phyloP scores from a whole-genome alignment of 441 rosid genomes.

The Croton setiger region DNA sequence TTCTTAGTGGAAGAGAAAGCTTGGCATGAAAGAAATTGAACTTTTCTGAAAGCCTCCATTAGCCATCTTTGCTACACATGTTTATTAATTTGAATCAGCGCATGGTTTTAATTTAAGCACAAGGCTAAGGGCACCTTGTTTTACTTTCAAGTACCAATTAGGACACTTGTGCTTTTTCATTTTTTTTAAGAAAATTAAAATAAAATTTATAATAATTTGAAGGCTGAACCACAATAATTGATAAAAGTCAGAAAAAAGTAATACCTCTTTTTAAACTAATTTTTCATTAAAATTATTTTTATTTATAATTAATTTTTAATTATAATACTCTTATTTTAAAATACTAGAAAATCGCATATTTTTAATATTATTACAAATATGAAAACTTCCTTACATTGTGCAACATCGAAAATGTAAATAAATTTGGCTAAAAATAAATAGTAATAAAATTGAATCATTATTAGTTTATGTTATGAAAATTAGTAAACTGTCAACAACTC shows the following conservation, averaged over 20 bases:
- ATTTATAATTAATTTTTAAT: too few species aligned
- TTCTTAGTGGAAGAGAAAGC: conserved; percentile 39
- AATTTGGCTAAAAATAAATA: too few species aligned
- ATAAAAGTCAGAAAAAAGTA: too few species aligned
- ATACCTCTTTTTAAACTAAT: too few species aligned
- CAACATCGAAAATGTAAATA: too few species aligned
- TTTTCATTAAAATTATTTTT: too few species aligned
- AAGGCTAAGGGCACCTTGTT: conserved; percentile 17
- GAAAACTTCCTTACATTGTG: too few species aligned
- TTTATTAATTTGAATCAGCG: conserved; percentile 13
- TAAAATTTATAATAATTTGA: background rate
- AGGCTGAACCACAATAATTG: background rate
- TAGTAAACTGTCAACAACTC: background rate
- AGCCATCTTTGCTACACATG: conserved; percentile 18
- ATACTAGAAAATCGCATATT: too few species aligned
- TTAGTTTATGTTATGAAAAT: too few species aligned
- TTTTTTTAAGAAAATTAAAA: background rate
- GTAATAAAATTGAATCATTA: too few species aligned
- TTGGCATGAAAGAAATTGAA: conserved; percentile 38
- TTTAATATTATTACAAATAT: too few species aligned
- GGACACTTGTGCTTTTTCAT: background rate
- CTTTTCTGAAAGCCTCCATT: conserved; percentile 28
- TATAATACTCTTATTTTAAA: too few species aligned
- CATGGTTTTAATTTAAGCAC: conserved; percentile 21
- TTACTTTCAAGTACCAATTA: conserved; percentile 8